Evolutionary conservation across 169 alveolate genomes (phyloP).

Genomic region (Cyclospora cayetanensis): DNA sequence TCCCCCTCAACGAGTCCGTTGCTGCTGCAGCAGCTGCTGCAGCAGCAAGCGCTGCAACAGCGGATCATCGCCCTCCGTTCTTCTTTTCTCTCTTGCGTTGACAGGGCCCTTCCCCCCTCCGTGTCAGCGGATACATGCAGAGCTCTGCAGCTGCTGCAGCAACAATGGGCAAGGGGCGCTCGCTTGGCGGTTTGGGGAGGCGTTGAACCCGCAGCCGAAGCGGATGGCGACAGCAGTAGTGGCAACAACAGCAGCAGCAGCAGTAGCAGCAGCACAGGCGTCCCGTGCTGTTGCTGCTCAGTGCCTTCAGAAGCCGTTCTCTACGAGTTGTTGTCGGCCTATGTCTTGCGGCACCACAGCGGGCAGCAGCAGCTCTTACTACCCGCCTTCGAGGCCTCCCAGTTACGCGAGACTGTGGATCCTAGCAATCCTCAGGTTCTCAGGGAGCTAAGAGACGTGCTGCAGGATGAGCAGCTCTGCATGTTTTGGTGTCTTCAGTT

Average conservation of each 20-base stretch:
- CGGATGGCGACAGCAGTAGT: not conserved
- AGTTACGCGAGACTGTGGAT: slow-evolving; percentile 37
- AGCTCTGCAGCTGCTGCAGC: slow-evolving; percentile 38
- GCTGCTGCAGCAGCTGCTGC: slow-evolving; percentile 65
- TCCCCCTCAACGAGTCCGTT: not conserved
- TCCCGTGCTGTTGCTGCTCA: slow-evolving; percentile 27
- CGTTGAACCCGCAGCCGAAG: not conserved
- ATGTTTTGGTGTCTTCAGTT: slow-evolving; percentile 61
- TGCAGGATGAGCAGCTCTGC: slow-evolving; percentile 61
- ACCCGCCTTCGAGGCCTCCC: slow-evolving; percentile 44
- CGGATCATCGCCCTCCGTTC: slow-evolving; percentile 47
- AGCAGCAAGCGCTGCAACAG: slow-evolving; percentile 59
- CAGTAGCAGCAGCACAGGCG: slow-evolving; percentile 19
- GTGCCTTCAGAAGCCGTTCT: slow-evolving; percentile 65
- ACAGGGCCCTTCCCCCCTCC: slow-evolving; percentile 68
- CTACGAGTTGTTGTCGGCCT: slow-evolving; percentile 58
- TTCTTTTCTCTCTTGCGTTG: slow-evolving; percentile 51
- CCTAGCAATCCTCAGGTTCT: slow-evolving; percentile 5
- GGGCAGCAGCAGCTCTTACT: slow-evolving; percentile 71
- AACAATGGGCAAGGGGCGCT: slow-evolving; percentile 32
- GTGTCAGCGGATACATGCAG: slow-evolving; percentile 36
- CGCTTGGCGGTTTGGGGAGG: not conserved
- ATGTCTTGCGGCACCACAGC: slow-evolving; percentile 55
- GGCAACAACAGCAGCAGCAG: slow-evolving; percentile 13
- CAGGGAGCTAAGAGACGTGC: slow-evolving; percentile 48